Percentiles rank a stretch among this genome's conserved stretches.
Evolutionary conservation across 371 early-diverging fungal genomes (phyloP).

Genomic region (Mucor plumbeus): DNA sequence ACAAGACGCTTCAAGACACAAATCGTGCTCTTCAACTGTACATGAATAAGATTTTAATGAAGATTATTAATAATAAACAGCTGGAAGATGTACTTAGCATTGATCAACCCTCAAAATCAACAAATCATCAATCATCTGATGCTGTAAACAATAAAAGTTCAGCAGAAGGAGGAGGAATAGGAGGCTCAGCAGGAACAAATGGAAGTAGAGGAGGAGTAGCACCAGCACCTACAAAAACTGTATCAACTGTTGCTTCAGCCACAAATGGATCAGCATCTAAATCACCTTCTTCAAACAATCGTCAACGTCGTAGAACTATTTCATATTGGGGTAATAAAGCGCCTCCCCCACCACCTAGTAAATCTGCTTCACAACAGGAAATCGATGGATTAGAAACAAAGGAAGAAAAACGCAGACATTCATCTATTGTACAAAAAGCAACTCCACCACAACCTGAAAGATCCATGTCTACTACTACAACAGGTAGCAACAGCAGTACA

Average conservation of each 20-base stretch:
- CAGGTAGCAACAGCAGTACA: constrained; percentile 5
- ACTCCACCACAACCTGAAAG: constrained; percentile 24
- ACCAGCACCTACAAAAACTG: constrained; percentile 42
- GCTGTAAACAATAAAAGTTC: background rate
- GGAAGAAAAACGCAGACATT: constrained; percentile 25
- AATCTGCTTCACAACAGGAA: constrained; percentile 6
- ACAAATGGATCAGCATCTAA: background rate
- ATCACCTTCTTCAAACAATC: constrained; percentile 6
- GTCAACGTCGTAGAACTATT: constrained; percentile 53
- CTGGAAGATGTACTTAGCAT: constrained; percentile 56
- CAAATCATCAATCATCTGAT: constrained; percentile 9
- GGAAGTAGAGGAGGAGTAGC: background rate
- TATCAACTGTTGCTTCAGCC: constrained; percentile 30
- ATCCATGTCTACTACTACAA: constrained; percentile 26
- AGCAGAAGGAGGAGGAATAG: background rate
- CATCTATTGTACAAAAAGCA: constrained; percentile 13
- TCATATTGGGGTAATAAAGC: constrained; percentile 52
- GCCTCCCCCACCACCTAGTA: constrained; percentile 10
- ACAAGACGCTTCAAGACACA: constrained; percentile 48
- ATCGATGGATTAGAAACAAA: background rate
- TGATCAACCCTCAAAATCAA: constrained; percentile 43
- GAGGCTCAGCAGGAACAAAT: background rate
- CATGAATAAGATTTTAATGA: constrained; percentile 59
- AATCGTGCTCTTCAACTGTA: constrained; percentile 55
- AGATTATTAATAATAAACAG: constrained; percentile 52